Base-by-base conservation (phyloP, 331 rosid genomes). In the Acacia concinna region DNA sequence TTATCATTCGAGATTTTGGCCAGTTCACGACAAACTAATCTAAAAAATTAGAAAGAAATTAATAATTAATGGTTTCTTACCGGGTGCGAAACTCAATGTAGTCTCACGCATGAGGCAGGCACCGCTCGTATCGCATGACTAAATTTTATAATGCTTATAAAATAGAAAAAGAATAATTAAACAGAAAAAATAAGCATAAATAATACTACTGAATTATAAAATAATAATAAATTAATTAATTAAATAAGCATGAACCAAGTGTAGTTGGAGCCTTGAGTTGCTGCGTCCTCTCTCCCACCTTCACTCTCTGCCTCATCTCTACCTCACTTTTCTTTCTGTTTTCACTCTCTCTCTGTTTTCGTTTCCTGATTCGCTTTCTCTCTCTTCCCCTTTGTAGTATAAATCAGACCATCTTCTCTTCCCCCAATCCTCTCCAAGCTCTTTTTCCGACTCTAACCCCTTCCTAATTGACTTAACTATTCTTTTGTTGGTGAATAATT, bases 121-220 rank as follows among this genome's bases (percentile, higher is more conserved):
- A 88, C 90, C 89, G 89, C 88, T 90, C 68, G 88, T 90, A 74
- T 90, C 68, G 88, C 91, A 74, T 88, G 94, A 78, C 64, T 40
- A 71, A 80, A 79, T 78, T 75, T 80, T 65, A 88, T 73, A 77
- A 52, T 54, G 40, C 63, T 32, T 20, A 11, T 18, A 65, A 20
- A 67, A 54, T 7, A 7, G 8, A 67, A 56, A 41, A 31, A 57
- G 4, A 78, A 35, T 52, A 18, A 31, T 12, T 17, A 30, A 40
- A 79, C 18, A 7, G 23, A 25, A 62, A 73, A n/a, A 68, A n/a
- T n/a, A n/a, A 52, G 9, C 2, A 10, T 3, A 21, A 64, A 28
- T 4, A 34, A 46, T 23, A 27, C 21, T n/a, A n/a, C n/a, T n/a
- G 18, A 13, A 46, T 13, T 12, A 4, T 11, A 44, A 43, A 13